Evolutionary conservation across 805 yeast genomes (phyloP).

Genomic region (Saccharomycopsis javanensis): DNA sequence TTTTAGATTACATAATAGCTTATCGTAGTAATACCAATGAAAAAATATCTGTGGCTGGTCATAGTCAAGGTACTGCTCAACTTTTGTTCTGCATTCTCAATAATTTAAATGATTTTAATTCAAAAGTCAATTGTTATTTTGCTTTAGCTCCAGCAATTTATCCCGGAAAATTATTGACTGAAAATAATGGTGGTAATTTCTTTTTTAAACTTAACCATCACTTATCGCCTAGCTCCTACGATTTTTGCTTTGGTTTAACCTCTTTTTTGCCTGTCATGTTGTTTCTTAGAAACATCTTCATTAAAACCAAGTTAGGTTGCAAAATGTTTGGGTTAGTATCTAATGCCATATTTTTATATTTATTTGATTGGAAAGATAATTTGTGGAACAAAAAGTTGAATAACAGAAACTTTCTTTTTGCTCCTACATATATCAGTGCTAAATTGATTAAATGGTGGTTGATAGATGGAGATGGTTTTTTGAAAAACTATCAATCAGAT

Average conservation of each 20-base stretch:
- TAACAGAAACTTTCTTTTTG: slow-evolving; percentile 69
- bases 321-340: slow-evolving; percentile 50
- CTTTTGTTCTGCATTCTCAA: slow-evolving; percentile 55
- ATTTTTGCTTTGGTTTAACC: slow-evolving; percentile 60
- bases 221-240: slow-evolving; percentile 35
- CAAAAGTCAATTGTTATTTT: slow-evolving; percentile 54
- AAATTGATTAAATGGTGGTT: slow-evolving; percentile 93
- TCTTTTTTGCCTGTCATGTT: slow-evolving; percentile 75
- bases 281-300: slow-evolving; percentile 40
- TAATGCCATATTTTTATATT: slow-evolving; percentile 74
- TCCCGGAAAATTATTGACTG: slow-evolving; percentile 68
- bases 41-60: slow-evolving; percentile 61
- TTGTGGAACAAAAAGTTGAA: slow-evolving; percentile 65
- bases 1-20: slow-evolving; percentile 50
- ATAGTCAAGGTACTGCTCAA: slow-evolving; percentile 92
- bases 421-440: slow-evolving; percentile 75
- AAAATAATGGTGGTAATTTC: slow-evolving; percentile 27
- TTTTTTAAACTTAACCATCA: slow-evolving; percentile 56
- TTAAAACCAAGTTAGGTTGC: slow-evolving; percentile 28
- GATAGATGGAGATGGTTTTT: slow-evolving; percentile 32
- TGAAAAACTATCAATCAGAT: slow-evolving; percentile 25
- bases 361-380: slow-evolving; percentile 79
- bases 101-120: slow-evolving; percentile 32
- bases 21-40: slow-evolving; percentile 26
- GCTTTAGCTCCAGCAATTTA: slow-evolving; percentile 88